Percentiles rank a stretch among this genome's conserved stretches.
phyloP scores from a whole-genome alignment of 2,329 filamentous ascomycete genomes.

The Sporothrix humicola region DNA sequence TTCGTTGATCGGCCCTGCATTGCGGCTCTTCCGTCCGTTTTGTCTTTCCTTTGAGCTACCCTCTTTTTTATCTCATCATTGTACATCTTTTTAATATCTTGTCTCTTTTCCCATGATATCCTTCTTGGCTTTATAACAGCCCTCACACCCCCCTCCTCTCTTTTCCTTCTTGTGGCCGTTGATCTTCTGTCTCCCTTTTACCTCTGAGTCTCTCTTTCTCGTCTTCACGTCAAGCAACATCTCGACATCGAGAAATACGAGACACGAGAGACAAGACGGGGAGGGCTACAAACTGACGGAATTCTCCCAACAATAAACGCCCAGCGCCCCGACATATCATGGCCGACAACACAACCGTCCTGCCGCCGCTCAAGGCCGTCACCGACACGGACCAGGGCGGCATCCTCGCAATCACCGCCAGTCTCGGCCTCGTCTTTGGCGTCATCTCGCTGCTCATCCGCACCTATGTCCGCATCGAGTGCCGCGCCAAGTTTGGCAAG shows the following conservation, averaged over 20 bases:
- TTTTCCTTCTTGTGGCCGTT: background rate
- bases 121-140: background rate
- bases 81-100: background rate
- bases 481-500: slow-evolving; percentile 43
- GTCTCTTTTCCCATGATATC: background rate
- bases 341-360: slow-evolving; percentile 36
- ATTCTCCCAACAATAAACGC: background rate
- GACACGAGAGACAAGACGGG: background rate
- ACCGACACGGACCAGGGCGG: slow-evolving; percentile 49
- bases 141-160: background rate
- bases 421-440: slow-evolving; percentile 47
- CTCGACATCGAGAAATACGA: background rate
- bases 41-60: background rate
- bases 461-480: slow-evolving; percentile 47
- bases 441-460: slow-evolving; percentile 49
- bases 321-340: background rate
- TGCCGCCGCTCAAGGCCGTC: slow-evolving; percentile 47
- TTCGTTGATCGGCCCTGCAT: slow-evolving; percentile 12
- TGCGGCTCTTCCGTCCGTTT: background rate
- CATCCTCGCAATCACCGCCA: slow-evolving; percentile 49
- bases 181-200: background rate
- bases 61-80: background rate
- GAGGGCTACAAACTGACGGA: background rate
- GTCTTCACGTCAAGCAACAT: background rate
- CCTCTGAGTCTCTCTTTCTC: too few species aligned